Evolutionary conservation across 805 yeast species (phyloP).

Genomic region (Wickerhamiella australiensis): DNA sequence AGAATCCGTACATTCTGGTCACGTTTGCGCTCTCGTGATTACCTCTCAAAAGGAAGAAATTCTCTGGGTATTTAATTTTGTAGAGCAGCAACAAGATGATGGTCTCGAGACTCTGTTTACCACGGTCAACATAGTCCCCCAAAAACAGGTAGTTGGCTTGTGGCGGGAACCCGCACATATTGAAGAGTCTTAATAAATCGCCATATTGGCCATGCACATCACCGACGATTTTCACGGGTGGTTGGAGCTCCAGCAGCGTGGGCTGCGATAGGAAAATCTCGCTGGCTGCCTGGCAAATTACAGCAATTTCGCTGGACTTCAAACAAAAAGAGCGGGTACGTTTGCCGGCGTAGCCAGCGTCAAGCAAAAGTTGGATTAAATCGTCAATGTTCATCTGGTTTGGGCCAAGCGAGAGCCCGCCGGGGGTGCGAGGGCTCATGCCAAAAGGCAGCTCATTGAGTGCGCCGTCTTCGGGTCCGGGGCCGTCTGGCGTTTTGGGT

Average conservation of each 20-base stretch:
- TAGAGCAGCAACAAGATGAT: conserved; percentile 76
- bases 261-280: conserved; percentile 89
- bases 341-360: conserved; percentile 93
- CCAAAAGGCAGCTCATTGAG: conserved; percentile 21
- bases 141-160: conserved; percentile 79
- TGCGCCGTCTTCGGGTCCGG: conserved; percentile 1
- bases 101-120: conserved; percentile 91
- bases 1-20: conserved; percentile 92
- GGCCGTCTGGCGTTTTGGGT: conserved; percentile 15
- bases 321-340: conserved; percentile 76
- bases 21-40: conserved; percentile 97
- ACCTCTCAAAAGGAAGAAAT: conserved; percentile 83
- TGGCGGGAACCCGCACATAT: conserved; percentile 96
- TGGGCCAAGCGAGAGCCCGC: conserved; percentile 22
- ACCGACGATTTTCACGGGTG: conserved; percentile 79
- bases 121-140: conserved; percentile 97
- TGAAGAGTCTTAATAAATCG: conserved; percentile 79
- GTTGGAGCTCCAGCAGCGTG: conserved; percentile 69
- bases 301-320: conserved; percentile 78
- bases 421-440: conserved; percentile 22
- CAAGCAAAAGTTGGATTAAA: conserved; percentile 76
- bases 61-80: conserved; percentile 93
- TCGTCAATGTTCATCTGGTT: conserved; percentile 58
- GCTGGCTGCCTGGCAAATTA: conserved; percentile 75
- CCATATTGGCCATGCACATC: conserved; percentile 97